A percentile compares a stretch with the other conserved stretches of the same genome.
These are phyloP conservation scores for Galeopsis tetrahit DNA, from an alignment of 257 asterid genomes.

Conservation along the genomic window DNA sequence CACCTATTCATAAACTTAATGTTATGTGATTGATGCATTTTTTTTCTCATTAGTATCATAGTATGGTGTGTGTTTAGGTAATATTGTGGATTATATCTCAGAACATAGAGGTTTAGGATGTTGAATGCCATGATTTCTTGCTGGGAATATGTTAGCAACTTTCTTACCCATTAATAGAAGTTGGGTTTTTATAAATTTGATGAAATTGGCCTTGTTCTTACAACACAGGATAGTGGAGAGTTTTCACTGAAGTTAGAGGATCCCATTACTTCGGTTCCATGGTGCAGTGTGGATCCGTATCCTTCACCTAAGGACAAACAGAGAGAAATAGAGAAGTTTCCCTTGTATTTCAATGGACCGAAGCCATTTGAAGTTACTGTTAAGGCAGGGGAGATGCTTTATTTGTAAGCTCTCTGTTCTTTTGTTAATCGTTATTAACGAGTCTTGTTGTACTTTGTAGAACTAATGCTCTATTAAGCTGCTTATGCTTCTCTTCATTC, in stretches of 20 bases:
- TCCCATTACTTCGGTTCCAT: constrained; percentile 64
- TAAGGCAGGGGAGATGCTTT: constrained; percentile 87
- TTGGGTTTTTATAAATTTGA: not conserved
- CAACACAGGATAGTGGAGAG: constrained; percentile 65
- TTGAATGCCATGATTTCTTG: not conserved
- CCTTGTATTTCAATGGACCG: constrained; percentile 78
- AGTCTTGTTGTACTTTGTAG: not conserved
- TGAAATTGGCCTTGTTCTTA: not conserved
- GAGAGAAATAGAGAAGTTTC: constrained; percentile 62
- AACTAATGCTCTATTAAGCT: not conserved
- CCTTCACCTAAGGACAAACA: constrained; percentile 56
- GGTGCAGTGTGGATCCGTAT: constrained; percentile 92
- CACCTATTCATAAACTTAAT: not conserved
- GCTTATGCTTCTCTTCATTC: not conserved
- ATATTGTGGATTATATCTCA: not conserved
- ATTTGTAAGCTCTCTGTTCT: constrained; percentile 60
- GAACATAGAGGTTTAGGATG: not conserved
- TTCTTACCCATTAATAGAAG: not conserved
- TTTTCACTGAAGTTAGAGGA: constrained; percentile 70
- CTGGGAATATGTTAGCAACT: not conserved
- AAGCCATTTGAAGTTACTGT: constrained; percentile 88
- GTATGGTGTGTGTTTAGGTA: not conserved
- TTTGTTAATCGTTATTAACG: not conserved
- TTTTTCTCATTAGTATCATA: not conserved
- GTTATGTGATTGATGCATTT: not conserved